Evolutionary conservation across 2,329 filamentous ascomycete species (phyloP), one percentile per base, ranked within the genome.

Genomic region (Talaromyces marneffei): DNA sequence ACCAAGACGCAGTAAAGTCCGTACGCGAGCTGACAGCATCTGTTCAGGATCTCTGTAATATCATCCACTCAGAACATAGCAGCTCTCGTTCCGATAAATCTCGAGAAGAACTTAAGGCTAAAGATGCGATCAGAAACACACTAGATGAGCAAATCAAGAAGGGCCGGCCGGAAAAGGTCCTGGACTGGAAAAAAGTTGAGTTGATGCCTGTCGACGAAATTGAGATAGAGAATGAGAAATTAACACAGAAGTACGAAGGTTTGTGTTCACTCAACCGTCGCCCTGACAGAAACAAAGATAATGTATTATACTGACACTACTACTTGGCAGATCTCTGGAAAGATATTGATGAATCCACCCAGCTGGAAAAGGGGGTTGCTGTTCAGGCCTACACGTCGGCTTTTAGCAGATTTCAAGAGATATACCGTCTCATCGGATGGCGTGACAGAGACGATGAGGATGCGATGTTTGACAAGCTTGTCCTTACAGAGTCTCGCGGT

Each of bases 371-470:
- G 27, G 27, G 52, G 2, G 25, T 14, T 50, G 12, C 59, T 52
- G 4, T 25, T 40, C 25, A 61, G 1, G 53, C 59, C 23, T 61
- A 61, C 5, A 42, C 42, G 18, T 42, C 44, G 7, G 53, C 53
- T 57, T 61, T 61, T 20, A 44, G 35, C 20, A 23, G 53, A 3
- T 61, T 57, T 61, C 1, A 52, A 52, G 59, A 61, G 25, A 61
- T 57, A 57, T 61, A 61, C 25, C 6, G 33, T 48, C 59, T 61
- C 6, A 52, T 61, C n/a, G 59, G 59, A 57, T 57, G 59, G 59
- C 31, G 53, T 42, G 33, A 35, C 10, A 29, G 4, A 1, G 33
- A 50, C 4, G 42, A 46, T 1, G 48, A 56, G 31, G 31, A 56
- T 44, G 10, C 40, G 10, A 10, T 25, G 25, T 57, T 48, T 52